Base-by-base conservation (phyloP, 1,284 basidiomycete species). In the Polyporus tsugae region DNA sequence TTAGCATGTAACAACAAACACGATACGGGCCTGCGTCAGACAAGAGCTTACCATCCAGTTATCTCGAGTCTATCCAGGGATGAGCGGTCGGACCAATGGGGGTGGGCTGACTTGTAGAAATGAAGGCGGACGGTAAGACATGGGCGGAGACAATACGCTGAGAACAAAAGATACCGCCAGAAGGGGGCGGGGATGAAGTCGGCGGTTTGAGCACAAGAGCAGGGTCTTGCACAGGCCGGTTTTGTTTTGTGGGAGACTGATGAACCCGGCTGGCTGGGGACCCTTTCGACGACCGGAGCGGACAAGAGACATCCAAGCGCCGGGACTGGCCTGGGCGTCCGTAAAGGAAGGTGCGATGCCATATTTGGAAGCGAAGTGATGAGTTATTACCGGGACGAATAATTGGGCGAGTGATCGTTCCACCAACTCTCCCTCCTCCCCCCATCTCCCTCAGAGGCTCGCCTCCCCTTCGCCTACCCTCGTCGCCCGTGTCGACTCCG, bases 341-440 rank as follows among this genome's bases (percentile, higher is more conserved):
- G 57, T 17, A 57, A 65, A 49, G 41, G 64, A 55, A 66, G 49
- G 68, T 65, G 65, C 64, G 67, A 49, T 62, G 61, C 71, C 69
- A 46, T 35, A 69, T 52, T 55, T 52, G 66, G 71, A n/a, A 64
- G 60, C 38, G 57, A 42, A 25, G 25, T 72, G 71, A 72, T 72
- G 71, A 60, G 70, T 60, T 63, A 64, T 70, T 65, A 69, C 64
- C 71, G 64, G 71, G 65, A 59, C 44, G 61, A 72, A 70, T 71
- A 71, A 69, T 66, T 69, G 53, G 65, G 36, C 39, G 59, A 60
- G 38, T 44, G 60, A 69, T 71, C 69, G 72, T 71, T 57, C 72
- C 69, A 71, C 69, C 39, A 22, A 5, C 63, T 59, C 36, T 60
- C 59, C 61, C 55, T 63, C 44, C 60, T 41, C 52, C 69, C 67